Evolutionary conservation across 1,284 basidiomycete species (phyloP).

Genomic region (Heterobasidion occidentale): DNA sequence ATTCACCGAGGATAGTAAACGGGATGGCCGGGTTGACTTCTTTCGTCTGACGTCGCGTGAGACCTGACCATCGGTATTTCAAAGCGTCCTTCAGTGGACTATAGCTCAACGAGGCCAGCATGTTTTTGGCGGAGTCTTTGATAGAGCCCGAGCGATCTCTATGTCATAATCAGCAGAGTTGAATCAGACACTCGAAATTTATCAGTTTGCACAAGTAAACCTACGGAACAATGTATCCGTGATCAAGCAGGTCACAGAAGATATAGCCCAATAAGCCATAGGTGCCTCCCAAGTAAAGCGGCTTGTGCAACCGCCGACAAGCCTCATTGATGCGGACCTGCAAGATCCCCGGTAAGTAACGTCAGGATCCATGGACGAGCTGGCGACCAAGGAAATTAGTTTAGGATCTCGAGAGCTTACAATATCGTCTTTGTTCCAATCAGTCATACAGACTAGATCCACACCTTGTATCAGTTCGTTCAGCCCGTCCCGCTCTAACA

Average conservation of each 20-base stretch:
- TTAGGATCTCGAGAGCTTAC: conserved; percentile 39
- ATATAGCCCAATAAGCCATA: conserved; percentile 93
- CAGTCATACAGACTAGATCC: conserved; percentile 81
- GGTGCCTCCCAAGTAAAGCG: conserved; percentile 84
- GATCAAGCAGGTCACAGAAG: conserved; percentile 85
- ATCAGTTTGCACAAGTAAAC: conserved; percentile 17
- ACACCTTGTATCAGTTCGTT: conserved; percentile 54
- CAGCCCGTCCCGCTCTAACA: conserved; percentile 44
- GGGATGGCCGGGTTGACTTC: conserved; percentile 68
- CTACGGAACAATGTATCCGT: conserved; percentile 81
- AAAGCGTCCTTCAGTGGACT: conserved; percentile 61
- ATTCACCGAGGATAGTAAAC: conserved; percentile 70
- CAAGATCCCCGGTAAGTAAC: conserved; percentile 1
- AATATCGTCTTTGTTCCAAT: conserved; percentile 58
- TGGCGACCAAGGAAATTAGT: conserved; percentile 5
- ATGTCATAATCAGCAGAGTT: conserved; percentile 9
- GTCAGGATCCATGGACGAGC: background rate
- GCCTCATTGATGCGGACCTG: conserved; percentile 75
- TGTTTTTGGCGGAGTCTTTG: conserved; percentile 54
- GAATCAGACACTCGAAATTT: conserved; percentile 1
- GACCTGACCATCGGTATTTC: conserved; percentile 56
- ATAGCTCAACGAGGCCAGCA: conserved; percentile 62
- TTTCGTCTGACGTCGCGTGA: conserved; percentile 71
- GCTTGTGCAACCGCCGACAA: conserved; percentile 63
- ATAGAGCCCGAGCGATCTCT: conserved; percentile 53